These are phyloP conservation scores for Aspergillus sp. DNA, from an alignment of 2,329 filamentous ascomycete genomes.

Conservation along the genomic window DNA sequence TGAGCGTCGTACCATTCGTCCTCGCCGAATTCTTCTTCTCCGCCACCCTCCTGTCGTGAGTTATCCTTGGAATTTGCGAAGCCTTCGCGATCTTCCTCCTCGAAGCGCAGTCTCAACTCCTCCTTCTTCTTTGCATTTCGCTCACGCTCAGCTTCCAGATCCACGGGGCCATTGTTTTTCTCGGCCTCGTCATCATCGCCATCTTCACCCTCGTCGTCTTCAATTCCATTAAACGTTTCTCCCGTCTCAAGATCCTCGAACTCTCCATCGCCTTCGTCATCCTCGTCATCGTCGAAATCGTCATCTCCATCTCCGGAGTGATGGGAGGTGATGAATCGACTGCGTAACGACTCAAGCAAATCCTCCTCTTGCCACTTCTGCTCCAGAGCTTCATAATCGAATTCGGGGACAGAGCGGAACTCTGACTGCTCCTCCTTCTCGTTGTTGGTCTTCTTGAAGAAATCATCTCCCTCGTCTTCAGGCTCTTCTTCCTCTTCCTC, in stretches of 20 bases:
- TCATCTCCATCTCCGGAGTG: constrained; percentile 58
- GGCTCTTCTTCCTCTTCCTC: constrained; percentile 53
- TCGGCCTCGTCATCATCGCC: constrained; percentile 63
- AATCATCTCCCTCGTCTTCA: constrained; percentile 65
- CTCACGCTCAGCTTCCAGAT: constrained; percentile 83
- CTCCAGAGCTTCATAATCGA: constrained; percentile 78
- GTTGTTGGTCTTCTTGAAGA: constrained; percentile 59
- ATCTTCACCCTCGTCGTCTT: constrained; percentile 36
- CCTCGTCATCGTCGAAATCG: constrained; percentile 51
- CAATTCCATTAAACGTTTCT: constrained; percentile 50
- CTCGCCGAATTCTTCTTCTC: constrained; percentile 78
- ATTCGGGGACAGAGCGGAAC: constrained; percentile 74
- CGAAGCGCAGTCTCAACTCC: constrained; percentile 89
- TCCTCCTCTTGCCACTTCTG: constrained; percentile 81
- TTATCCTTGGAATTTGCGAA: constrained; percentile 83
- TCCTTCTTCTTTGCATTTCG: constrained; percentile 91
- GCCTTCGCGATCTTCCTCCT: constrained; percentile 96
- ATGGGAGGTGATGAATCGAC: constrained; percentile 71
- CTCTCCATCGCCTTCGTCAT: constrained; percentile 72
- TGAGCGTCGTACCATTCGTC: constrained; percentile 99
- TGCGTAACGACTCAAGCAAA: constrained; percentile 71
- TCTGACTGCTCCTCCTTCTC: constrained; percentile 58
- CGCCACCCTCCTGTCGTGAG: constrained; percentile 67
- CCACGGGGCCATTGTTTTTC: constrained; percentile 36
- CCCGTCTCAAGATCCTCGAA: constrained; percentile 85